Percentiles rank a stretch among this genome's conserved stretches.
These are phyloP conservation scores for Aspergillus tamarii DNA, from an alignment of 2,329 filamentous ascomycete species.

Conservation along the genomic window DNA sequence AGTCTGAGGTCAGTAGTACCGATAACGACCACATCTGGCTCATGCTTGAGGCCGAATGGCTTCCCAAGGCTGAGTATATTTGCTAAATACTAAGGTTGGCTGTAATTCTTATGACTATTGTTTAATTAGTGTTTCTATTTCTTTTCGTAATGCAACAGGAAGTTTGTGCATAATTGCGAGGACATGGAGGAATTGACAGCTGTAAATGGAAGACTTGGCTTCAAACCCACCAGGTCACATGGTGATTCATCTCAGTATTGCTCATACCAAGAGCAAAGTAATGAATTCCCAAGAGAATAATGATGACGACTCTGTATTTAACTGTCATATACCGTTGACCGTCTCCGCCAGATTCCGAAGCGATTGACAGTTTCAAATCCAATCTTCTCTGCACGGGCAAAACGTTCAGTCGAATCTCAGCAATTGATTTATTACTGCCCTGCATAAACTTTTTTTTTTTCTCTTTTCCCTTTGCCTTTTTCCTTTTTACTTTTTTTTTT, in stretches of 20 bases:
- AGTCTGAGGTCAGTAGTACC: neutral
- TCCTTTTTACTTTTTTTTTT: neutral
- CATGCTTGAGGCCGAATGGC: too few species aligned
- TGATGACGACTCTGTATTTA: constrained; percentile 1
- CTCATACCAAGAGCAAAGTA: neutral
- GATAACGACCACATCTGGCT: neutral
- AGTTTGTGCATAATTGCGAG: neutral
- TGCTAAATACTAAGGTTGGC: too few species aligned
- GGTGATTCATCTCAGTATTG: neutral
- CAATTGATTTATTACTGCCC: neutral
- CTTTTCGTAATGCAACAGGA: neutral
- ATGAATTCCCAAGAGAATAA: neutral
- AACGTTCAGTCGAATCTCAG: neutral
- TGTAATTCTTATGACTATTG: too few species aligned
- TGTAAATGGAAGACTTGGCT: neutral
- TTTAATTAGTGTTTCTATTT: neutral
- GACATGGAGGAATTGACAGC: neutral
- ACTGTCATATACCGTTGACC: neutral
- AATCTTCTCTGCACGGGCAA: neutral
- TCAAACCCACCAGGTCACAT: neutral
- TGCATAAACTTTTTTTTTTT: constrained; percentile 4
- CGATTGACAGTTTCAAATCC: neutral
- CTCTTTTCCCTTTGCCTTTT: neutral
- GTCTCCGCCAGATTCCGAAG: constrained; percentile 1
- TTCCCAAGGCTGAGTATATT: too few species aligned